Evolutionary conservation across 1,284 basidiomycete genomes (phyloP), one percentile per base, ranked within the genome.

Genomic region (Phylloporus sp.): DNA sequence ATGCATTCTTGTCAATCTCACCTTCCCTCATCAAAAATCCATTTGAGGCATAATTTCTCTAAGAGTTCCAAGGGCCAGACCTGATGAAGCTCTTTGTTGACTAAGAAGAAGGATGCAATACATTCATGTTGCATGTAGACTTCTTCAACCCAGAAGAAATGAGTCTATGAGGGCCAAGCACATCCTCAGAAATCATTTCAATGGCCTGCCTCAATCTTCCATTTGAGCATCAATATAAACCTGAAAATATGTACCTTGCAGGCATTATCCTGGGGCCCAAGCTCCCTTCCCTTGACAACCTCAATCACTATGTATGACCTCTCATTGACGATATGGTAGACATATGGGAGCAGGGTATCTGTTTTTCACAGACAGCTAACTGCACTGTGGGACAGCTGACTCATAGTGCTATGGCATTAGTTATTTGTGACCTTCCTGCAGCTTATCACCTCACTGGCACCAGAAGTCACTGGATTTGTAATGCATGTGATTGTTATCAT

Each of bases 291-390:
- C 53, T 66, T 0, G 31, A 71, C 15, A 42, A 71, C 4, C 47
- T 71, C 10, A 71, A 71, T 10, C 65, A 69, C 26, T 71, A 65
- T 17, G 29, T 70, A 0, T 12, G 8, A 1, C 61, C 58, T 0
- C 66, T 70, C 2, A 61, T 71, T 0, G 2, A 67, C 1, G 60
- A 63, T 28, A 42, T 59, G 49, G 28, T 44, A 34, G 39, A 24
- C 7, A 3, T 39, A 17, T 59, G 58, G 58, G 11, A 52, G 15
- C 18, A 8, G 6, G 29, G 50, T 13, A 44, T 59, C 4, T 29
- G 17, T 7, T 59, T 42, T 26, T 52, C 17, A 4, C 10, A 4
- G 6, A 59, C n/a, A 10, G 58, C 58, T 40, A 51, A 52, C 29
- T 28, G 12, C 22, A 28, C 50, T 15, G 10, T 2, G 2, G 49